Conservation (phyloP, 176 grass and related monocot genomes). For the Eremochloa ophiuroides region DNA sequence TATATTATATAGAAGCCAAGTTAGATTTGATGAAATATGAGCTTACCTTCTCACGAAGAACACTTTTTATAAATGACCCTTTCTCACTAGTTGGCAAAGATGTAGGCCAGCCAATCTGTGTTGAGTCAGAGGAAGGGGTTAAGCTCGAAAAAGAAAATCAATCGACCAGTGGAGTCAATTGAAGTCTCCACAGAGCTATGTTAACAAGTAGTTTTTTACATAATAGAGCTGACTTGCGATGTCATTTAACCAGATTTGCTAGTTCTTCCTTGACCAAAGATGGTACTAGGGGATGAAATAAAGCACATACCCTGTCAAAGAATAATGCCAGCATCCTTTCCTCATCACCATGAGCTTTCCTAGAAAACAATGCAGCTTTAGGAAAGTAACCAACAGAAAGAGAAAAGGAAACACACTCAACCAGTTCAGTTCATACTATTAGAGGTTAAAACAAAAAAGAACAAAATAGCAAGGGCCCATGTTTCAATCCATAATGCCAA, state of each 20-base stretch:
- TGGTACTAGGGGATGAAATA: constrained; percentile 11
- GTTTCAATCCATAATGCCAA: constrained; percentile 2
- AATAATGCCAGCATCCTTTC: constrained; percentile 84
- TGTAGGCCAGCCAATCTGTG: constrained; percentile 95
- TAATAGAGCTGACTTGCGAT: neutral
- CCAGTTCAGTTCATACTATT: constrained; percentile 1
- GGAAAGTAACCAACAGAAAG: constrained; percentile 14
- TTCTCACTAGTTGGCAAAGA: constrained; percentile 95
- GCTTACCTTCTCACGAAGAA: constrained; percentile 76
- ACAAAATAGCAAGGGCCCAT: neutral
- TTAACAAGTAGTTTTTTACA: neutral
- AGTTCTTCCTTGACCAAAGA: neutral
- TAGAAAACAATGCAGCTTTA: constrained; percentile 41
- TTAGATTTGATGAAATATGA: neutral
- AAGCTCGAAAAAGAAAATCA: neutral
- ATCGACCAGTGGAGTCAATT: constrained; percentile 1
- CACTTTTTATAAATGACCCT: constrained; percentile 79
- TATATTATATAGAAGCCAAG: constrained; percentile 15
- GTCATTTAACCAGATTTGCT: neutral
- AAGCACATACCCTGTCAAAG: constrained; percentile 65
- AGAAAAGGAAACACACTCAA: neutral
- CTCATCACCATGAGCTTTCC: constrained; percentile 86
- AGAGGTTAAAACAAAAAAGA: neutral
- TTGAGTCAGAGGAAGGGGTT: constrained; percentile 6
- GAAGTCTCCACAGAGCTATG: neutral